phyloP scores from a whole-genome alignment of 1,284 basidiomycete species.

The Bothia castanella region DNA sequence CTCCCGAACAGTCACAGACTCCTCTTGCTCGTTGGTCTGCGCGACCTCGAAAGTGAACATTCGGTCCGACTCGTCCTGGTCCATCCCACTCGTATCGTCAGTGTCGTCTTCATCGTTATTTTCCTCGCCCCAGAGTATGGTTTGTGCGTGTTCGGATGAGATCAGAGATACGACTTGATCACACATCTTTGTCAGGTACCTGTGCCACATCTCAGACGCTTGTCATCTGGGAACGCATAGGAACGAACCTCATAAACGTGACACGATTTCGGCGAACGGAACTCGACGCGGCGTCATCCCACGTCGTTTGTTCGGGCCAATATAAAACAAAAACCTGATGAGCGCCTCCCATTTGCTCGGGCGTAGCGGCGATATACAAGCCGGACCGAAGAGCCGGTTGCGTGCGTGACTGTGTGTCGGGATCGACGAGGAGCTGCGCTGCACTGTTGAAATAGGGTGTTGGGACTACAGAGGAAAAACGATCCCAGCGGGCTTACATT shows the following conservation, averaged over 20 bases:
- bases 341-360: constrained; percentile 1
- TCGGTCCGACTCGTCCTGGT: constrained; percentile 42
- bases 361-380: constrained; percentile 41
- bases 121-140: constrained; percentile 43
- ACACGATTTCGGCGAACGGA: constrained; percentile 50
- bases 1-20: constrained; percentile 39
- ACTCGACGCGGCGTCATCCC: constrained; percentile 47
- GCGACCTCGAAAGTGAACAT: constrained; percentile 54
- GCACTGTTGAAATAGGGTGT: constrained; percentile 12
- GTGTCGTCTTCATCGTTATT: constrained; percentile 32
- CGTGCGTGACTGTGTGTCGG: constrained; percentile 18
- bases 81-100: constrained; percentile 25
- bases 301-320: constrained; percentile 61
- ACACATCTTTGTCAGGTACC: constrained; percentile 54
- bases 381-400: constrained; percentile 45
- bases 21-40: constrained; percentile 57
- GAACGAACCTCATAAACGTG: constrained; percentile 57
- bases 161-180: constrained; percentile 51
- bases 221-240: not conserved
- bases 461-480: not conserved
- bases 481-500: constrained; percentile 30
- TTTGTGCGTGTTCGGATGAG: constrained; percentile 41
- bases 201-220: constrained; percentile 17
- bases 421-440: constrained; percentile 22
- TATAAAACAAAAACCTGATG: constrained; percentile 47